phyloP scores from a whole-genome alignment of 805 yeast genomes.

The Yamadazyma endophytica region DNA sequence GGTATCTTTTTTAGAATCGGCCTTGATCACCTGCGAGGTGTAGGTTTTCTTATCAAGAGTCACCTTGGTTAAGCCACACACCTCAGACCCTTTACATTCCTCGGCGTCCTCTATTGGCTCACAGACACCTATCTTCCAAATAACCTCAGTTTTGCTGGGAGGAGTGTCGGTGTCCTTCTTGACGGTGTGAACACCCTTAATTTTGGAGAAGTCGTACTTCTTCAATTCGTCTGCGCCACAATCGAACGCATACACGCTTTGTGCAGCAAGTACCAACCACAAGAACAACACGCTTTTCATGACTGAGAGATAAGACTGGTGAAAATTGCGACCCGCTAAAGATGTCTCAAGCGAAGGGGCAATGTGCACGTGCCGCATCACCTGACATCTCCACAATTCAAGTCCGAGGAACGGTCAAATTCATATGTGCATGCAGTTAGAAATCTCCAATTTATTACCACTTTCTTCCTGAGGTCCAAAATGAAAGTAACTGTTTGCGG shows the following conservation, averaged over 20 bases:
- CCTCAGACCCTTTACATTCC: constrained; percentile 64
- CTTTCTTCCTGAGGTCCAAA: too few species aligned
- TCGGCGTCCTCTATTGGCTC: constrained; percentile 41
- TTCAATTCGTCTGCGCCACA: constrained; percentile 33
- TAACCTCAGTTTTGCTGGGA: constrained; percentile 60
- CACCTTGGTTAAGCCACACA: constrained; percentile 71
- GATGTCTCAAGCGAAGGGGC: too few species aligned
- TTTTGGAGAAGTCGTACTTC: constrained; percentile 38
- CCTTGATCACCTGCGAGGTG: constrained; percentile 60
- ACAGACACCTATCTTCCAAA: constrained; percentile 75
- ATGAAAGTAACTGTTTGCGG: constrained; percentile 47
- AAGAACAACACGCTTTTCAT: not conserved
- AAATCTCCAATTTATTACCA: too few species aligned
- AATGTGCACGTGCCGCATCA: too few species aligned
- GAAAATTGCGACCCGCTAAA: too few species aligned
- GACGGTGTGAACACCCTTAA: constrained; percentile 49
- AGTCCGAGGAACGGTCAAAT: too few species aligned
- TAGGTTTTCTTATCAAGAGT: constrained; percentile 44
- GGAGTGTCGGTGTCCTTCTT: constrained; percentile 57
- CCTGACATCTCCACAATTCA: too few species aligned
- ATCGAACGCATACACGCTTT: constrained; percentile 17
- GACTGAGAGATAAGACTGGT: too few species aligned
- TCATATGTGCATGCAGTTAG: too few species aligned
- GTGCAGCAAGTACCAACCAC: constrained; percentile 4
- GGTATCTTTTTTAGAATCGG: constrained; percentile 36